Evolutionary conservation across 371 early-diverging fungal species (phyloP), one percentile per base, ranked within the genome.

Genomic region (Mortierella sp.): DNA sequence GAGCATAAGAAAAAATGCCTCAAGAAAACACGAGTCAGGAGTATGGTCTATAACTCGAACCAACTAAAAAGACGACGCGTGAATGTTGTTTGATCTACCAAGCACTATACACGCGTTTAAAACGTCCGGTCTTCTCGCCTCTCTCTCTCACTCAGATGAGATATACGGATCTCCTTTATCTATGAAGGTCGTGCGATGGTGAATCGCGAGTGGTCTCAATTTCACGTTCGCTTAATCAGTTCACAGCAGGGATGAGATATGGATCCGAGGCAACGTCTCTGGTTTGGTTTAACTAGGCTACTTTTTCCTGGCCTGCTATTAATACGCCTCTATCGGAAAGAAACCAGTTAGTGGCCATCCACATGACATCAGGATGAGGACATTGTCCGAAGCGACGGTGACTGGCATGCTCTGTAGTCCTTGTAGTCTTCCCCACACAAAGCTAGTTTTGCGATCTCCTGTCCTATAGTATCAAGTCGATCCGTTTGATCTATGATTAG

Each of bases 51-150:
- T 51, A n/a, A 22, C 51, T 51, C 16, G n/a, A 55, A 55, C 22
- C 26, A 55, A 26, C 22, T 20, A 37, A 32, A 26, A 30, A 6
- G 8, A 37, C 24, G 14, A 40, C 49, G 63, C 49, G 47, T 28
- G 39, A 28, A 28, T 28, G n/a, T 32, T 57, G 39, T 11, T 51
- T 22, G 55, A 57, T 54, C 65, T 40, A 61, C 35, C 5, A 37
- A 9, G 37, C 70, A n/a, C 54, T 57, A 72, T 39, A 72, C 72
- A 72, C 72, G 72, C 65, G 72, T 72, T 65, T 72, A 49, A 58
- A 43, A 47, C 64, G 63, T 57, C 55, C 32, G 11, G 37, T 62
- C 62, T 70, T 55, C 32, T 39, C 45, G 40, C 45, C n/a, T 9
- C 40, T 9, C 37, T 24, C 37, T 8, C 20, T 22, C 40, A 26